Conservation (phyloP, 2,329 filamentous ascomycete genomes). For the Blumeria hordei region DNA sequence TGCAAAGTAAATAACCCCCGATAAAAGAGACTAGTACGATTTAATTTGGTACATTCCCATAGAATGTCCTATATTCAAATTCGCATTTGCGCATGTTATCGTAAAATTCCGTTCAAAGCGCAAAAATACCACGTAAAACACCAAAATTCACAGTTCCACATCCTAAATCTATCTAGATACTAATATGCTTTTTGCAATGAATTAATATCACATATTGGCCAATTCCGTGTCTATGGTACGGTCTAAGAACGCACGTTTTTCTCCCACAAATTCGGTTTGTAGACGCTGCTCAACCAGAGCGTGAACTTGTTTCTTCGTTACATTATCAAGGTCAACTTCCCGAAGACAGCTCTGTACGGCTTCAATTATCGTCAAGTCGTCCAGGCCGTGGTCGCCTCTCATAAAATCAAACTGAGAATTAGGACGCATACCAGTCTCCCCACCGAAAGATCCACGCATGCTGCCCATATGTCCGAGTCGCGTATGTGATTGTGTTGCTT, state of each 20-base stretch:
- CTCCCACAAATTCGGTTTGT: constrained; percentile 60
- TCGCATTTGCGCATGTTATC: too few relatives aligned
- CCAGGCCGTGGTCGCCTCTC: constrained; percentile 35
- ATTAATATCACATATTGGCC: constrained; percentile 49
- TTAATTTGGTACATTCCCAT: too few relatives aligned
- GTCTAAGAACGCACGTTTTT: constrained; percentile 75
- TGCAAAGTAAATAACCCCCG: too few relatives aligned
- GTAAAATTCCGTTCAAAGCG: too few relatives aligned
- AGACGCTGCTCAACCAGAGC: constrained; percentile 81
- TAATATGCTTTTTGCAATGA: too few relatives aligned
- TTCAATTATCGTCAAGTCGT: constrained; percentile 58
- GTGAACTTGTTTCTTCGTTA: constrained; percentile 92
- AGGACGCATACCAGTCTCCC: constrained; percentile 23
- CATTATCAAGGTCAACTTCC: constrained; percentile 85
- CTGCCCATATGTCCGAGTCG: neutral
- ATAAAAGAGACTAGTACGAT: too few relatives aligned
- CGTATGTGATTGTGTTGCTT: constrained; percentile 18
- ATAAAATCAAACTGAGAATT: constrained; percentile 38
- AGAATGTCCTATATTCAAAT: too few relatives aligned
- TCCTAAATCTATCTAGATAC: too few relatives aligned
- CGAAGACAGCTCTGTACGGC: constrained; percentile 60
- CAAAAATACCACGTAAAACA: too few relatives aligned
- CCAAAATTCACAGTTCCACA: too few relatives aligned
- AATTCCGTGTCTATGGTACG: constrained; percentile 81
- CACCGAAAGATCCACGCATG: constrained; percentile 20